Evolutionary conservation across 306 rosid species (phyloP), one percentile per base, ranked within the genome.

Genomic region (Vigna unguiculata): DNA sequence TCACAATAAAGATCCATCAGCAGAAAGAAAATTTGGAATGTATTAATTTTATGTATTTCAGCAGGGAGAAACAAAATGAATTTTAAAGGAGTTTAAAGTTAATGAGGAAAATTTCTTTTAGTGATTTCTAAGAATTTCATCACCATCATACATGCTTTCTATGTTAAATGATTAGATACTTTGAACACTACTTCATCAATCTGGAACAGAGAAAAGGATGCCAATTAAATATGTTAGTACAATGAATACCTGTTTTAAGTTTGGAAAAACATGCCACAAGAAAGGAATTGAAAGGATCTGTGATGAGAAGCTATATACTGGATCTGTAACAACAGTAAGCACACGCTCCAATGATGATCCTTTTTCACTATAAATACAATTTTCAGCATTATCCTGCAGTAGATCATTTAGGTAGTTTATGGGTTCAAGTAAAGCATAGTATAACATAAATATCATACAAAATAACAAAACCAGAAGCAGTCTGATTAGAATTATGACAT

Each of bases 211-310:
- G 36, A 52, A 65, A 80, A 74, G 69, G 14, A 19, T 64, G 61
- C 21, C 69, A 68, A 76, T 55, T 63, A 71, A 75, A 54, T 46
- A 32, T 52, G 67, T 46, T 69, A 25, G 55, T 36, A 54, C 28
- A 24, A 55, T 21, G 61, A 12, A 73, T 87, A 93, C 98, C 97
- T 90, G 93, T 84, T 84, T 85, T 71, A 91, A 83, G 83, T 81
- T 75, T 9, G 96, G 95, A 80, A 94, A 88, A 82, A 81, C 80
- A 81, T 81, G 86, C 98, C 98, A 94, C 78, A 91, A 48, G 83
- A 89, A 89, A 78, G 97, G 96, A 86, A 94, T 55, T 28, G 48
- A 72, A 30, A 40, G 49, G n/a, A n/a, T n/a, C n/a, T n/a, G n/a
- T n/a, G n/a, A n/a, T n/a, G n/a, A n/a, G n/a, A n/a, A n/a, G n/a